Evolutionary conservation across 345 rosid species (phyloP).

Genomic region (Populus nigra): DNA sequence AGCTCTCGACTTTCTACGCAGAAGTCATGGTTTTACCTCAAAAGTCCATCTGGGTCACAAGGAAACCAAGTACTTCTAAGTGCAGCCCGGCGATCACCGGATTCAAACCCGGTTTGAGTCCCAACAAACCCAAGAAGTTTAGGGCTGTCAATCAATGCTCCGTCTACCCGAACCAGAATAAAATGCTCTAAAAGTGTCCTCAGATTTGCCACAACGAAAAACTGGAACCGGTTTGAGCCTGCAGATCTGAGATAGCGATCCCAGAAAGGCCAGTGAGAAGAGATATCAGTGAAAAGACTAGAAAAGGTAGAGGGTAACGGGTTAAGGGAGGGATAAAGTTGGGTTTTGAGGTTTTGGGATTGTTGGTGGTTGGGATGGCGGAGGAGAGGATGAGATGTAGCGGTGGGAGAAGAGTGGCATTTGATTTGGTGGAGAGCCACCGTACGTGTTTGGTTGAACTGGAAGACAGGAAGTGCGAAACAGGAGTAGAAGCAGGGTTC

Average conservation of each 20-base stretch:
- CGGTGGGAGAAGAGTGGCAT: slow-evolving; percentile 59
- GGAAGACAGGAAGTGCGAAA: neutral
- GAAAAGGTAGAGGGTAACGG: slow-evolving; percentile 38
- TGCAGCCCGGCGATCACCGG: slow-evolving; percentile 51
- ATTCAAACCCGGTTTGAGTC: slow-evolving; percentile 68
- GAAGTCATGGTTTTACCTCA: slow-evolving; percentile 35
- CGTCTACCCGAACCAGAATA: slow-evolving; percentile 29
- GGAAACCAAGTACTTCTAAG: slow-evolving; percentile 76
- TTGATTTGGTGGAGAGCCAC: neutral
- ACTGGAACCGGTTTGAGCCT: slow-evolving; percentile 36
- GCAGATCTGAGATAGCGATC: slow-evolving; percentile 44
- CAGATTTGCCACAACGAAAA: slow-evolving; percentile 59
- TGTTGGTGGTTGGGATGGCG: slow-evolving; percentile 25
- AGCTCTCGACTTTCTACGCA: neutral
- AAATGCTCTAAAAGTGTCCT: slow-evolving; percentile 51
- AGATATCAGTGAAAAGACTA: slow-evolving; percentile 52
- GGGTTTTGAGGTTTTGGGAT: slow-evolving; percentile 47
- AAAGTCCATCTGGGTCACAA: slow-evolving; percentile 64
- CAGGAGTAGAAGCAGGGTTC: neutral
- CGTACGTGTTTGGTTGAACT: neutral
- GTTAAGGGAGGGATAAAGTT: slow-evolving; percentile 15
- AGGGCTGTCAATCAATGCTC: slow-evolving; percentile 44
- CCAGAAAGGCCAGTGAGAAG: slow-evolving; percentile 62
- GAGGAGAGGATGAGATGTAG: slow-evolving; percentile 23
- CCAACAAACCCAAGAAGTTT: slow-evolving; percentile 79